Percentiles rank a stretch among this genome's conserved stretches.
Conservation (phyloP, 2,329 filamentous ascomycete genomes). For the Helminthosporium solani region DNA sequence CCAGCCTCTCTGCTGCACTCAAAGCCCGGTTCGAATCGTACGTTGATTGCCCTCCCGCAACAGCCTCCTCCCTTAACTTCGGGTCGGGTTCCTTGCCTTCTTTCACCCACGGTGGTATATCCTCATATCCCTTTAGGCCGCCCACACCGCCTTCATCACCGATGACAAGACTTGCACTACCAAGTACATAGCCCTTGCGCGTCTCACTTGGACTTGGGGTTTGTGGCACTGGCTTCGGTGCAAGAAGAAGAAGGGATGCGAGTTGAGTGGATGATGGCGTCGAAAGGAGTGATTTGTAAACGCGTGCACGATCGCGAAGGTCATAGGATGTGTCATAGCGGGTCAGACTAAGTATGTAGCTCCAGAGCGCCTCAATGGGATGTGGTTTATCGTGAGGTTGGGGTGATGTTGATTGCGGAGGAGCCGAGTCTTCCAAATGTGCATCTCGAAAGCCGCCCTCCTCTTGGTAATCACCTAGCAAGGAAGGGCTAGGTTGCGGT, state of each 20-base stretch:
- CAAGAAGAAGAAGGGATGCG: slow-evolving; percentile 84
- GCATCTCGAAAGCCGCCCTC: slow-evolving; percentile 37
- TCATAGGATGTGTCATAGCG: slow-evolving; percentile 96
- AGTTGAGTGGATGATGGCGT: slow-evolving; percentile 76
- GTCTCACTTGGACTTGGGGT: slow-evolving; percentile 85
- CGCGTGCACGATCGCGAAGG: slow-evolving; percentile 82
- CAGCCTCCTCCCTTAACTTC: slow-evolving; percentile 62
- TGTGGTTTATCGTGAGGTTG: slow-evolving; percentile 54
- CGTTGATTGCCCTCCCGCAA: slow-evolving; percentile 26
- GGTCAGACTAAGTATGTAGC: slow-evolving; percentile 79
- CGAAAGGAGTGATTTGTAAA: slow-evolving; percentile 81
- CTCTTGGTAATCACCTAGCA: slow-evolving; percentile 34
- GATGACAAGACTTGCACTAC: slow-evolving; percentile 81
- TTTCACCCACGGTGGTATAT: slow-evolving; percentile 82
- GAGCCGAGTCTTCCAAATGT: slow-evolving; percentile 20
- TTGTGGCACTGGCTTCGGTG: slow-evolving; percentile 91
- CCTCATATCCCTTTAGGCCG: slow-evolving; percentile 71
- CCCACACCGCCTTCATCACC: slow-evolving; percentile 72
- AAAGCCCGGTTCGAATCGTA: slow-evolving; percentile 43
- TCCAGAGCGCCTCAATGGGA: slow-evolving; percentile 75
- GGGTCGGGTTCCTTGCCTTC: slow-evolving; percentile 78
- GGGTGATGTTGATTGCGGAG: slow-evolving; percentile 13
- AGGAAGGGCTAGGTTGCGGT: slow-evolving; percentile 20
- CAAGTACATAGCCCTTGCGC: slow-evolving; percentile 74
- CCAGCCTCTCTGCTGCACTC: slow-evolving; percentile 64